Conservation (phyloP, 106 monocot genomes). For the Platanthera guangdongensis region DNA sequence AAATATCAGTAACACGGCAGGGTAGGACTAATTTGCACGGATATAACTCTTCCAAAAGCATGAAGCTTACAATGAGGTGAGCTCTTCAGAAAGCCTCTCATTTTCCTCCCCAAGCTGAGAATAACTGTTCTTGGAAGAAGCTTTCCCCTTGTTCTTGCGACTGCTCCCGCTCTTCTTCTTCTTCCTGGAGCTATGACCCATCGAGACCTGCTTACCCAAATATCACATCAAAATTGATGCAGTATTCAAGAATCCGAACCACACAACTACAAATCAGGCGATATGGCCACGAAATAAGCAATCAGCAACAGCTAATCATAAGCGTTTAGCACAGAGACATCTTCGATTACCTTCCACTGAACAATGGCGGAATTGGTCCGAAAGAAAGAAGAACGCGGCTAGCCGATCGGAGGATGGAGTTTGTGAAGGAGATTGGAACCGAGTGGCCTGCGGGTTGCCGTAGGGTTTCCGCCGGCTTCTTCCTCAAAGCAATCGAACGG, state of each 20-base stretch:
- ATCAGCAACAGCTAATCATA: neutral
- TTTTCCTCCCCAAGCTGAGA: conserved; percentile 37
- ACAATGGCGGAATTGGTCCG: too few relatives aligned
- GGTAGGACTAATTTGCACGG: neutral
- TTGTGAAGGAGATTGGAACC: too few relatives aligned
- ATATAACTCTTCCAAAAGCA: neutral
- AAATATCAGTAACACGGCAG: neutral
- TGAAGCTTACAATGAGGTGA: conserved; percentile 60
- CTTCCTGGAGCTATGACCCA: conserved; percentile 73
- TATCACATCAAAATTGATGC: neutral
- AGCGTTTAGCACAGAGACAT: neutral
- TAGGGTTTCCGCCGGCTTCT: too few relatives aligned
- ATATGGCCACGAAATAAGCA: neutral
- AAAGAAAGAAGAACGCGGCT: too few relatives aligned
- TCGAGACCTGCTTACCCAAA: conserved; percentile 8
- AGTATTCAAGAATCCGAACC: neutral
- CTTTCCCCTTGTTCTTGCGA: conserved; percentile 40
- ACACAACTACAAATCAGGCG: neutral
- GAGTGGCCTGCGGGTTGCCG: too few relatives aligned
- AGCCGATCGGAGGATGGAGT: too few relatives aligned
- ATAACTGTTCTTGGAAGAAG: conserved; percentile 42
- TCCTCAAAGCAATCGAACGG: too few relatives aligned
- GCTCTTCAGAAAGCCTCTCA: conserved; percentile 61
- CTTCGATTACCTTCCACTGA: too few relatives aligned
- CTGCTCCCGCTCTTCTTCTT: conserved; percentile 55